Evolutionary conservation across 495 filamentous ascomycete genomes (phyloP).

Genomic region (Talaromyces ruber): DNA sequence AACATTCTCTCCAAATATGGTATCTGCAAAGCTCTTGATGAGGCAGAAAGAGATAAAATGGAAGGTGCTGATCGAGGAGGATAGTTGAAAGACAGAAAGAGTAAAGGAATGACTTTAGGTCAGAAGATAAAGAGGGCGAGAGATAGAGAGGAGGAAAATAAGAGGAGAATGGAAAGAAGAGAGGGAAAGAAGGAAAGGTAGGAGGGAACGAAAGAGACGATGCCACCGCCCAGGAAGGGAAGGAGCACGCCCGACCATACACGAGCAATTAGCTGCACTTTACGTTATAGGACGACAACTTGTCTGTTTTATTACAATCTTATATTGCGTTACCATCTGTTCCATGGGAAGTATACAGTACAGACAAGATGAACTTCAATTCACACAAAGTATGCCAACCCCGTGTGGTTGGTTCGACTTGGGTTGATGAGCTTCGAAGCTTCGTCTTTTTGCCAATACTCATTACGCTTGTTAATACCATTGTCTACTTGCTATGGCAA

Average conservation of each 20-base stretch:
- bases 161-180: slow-evolving; percentile 1
- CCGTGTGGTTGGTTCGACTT: neutral
- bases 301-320: neutral
- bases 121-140: slow-evolving; percentile 5
- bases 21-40: neutral
- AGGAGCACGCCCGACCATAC: neutral
- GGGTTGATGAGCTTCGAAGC: neutral
- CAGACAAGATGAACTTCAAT: neutral
- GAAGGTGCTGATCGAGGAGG: neutral
- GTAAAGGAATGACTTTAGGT: slow-evolving; percentile 5
- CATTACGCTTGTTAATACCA: neutral
- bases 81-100: slow-evolving; percentile 4
- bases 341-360: neutral
- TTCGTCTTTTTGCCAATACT: neutral
- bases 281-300: neutral
- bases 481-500: neutral
- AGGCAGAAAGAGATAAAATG: slow-evolving; percentile 14
- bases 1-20: neutral
- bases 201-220: slow-evolving; percentile 4
- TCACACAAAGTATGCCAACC: neutral
- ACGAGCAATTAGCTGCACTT: neutral
- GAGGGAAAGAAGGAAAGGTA: slow-evolving; percentile 6
- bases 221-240: neutral
- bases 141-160: slow-evolving; percentile 4
- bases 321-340: neutral